Evolutionary conservation across 192 early-diverging fungal genomes (phyloP).

Genomic region (Linnemannia elongata): DNA sequence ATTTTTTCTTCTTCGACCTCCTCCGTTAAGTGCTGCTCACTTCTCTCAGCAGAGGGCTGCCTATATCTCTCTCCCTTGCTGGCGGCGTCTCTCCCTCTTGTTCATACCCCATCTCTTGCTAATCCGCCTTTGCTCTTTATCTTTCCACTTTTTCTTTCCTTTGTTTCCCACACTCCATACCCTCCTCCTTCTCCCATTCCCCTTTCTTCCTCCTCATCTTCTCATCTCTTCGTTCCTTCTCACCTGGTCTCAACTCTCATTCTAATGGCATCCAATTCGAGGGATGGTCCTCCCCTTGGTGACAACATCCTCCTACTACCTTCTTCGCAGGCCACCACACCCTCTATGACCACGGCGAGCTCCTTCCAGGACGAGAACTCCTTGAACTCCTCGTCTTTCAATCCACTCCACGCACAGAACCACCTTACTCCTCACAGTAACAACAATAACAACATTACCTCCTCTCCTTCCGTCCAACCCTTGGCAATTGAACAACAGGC

Average conservation of each 20-base stretch:
- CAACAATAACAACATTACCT: background rate
- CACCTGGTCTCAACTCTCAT: background rate
- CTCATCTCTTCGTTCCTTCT: background rate
- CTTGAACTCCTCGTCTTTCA: background rate
- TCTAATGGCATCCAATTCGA: background rate
- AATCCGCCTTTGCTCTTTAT: background rate
- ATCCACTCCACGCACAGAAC: background rate
- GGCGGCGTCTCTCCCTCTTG: too few relatives aligned
- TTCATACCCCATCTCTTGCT: background rate
- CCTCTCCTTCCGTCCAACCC: constrained; percentile 8
- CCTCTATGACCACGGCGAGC: background rate
- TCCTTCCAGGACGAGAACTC: background rate
- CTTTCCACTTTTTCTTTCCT: background rate
- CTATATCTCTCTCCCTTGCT: too few relatives aligned
- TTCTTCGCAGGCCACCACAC: constrained; percentile 19
- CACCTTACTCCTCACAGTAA: background rate
- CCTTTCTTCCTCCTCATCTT: background rate
- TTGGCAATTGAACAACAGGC: background rate
- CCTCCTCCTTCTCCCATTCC: background rate
- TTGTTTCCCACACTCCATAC: background rate
- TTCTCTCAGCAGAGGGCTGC: too few relatives aligned
- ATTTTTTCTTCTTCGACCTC: background rate
- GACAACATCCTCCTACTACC: constrained; percentile 22
- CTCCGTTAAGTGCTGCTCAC: background rate
- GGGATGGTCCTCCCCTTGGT: background rate